Evolutionary conservation across 192 early-diverging fungal species (phyloP).

Genomic region (Linnemannia schmuckeri): DNA sequence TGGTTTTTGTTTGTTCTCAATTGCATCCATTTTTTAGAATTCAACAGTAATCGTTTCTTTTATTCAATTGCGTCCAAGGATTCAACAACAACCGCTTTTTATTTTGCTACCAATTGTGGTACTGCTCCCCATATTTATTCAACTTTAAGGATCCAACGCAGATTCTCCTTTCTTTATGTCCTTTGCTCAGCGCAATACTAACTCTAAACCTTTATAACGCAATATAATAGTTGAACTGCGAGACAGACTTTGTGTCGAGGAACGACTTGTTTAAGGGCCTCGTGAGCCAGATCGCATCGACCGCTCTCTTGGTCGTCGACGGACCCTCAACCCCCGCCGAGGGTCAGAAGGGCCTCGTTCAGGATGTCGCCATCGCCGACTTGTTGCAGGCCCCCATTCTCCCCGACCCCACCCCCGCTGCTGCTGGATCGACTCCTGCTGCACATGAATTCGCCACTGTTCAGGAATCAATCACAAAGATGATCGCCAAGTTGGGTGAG

Average conservation of each 20-base stretch:
- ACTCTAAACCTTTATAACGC: background rate
- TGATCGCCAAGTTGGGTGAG: conserved; percentile 90
- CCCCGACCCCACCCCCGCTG: conserved; percentile 58
- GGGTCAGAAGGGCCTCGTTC: conserved; percentile 33
- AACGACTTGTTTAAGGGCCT: conserved; percentile 83
- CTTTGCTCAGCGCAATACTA: background rate
- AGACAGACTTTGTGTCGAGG: conserved; percentile 97
- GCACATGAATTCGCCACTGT: conserved; percentile 60
- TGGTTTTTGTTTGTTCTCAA: background rate
- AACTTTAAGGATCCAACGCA: too few relatives aligned
- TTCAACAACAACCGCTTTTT: too few relatives aligned
- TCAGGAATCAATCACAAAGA: conserved; percentile 75
- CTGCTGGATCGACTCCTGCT: conserved; percentile 15
- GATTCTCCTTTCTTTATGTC: too few relatives aligned
- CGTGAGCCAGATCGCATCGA: conserved; percentile 70
- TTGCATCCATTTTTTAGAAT: background rate
- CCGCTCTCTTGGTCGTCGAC: conserved; percentile 62
- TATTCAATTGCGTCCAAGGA: too few relatives aligned
- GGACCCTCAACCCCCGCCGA: conserved; percentile 14
- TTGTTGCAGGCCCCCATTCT: conserved; percentile 65
- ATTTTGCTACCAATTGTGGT: too few relatives aligned
- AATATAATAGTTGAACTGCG: conserved; percentile 83
- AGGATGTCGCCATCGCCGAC: conserved; percentile 50
- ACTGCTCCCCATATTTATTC: too few relatives aligned
- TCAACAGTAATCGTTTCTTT: background rate